A percentile compares a stretch with the other conserved stretches of the same genome.
Conservation (phyloP, 805 yeast species). For the Tetrapisispora fleetii region DNA sequence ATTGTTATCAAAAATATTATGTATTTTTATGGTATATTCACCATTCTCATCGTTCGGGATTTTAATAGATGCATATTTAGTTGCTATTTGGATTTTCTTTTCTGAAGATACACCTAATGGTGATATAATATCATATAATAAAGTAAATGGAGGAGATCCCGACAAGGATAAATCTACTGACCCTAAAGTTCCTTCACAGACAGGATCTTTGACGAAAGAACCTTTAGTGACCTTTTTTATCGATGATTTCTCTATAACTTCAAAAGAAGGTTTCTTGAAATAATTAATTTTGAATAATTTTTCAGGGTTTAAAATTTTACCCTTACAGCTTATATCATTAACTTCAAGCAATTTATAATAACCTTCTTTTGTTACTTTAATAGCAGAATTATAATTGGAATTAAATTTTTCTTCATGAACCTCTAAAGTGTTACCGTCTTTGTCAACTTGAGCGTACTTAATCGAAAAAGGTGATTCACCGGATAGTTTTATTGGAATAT, state of each 20-base stretch:
- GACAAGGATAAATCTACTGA: constrained; percentile 40
- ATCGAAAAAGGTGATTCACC: constrained; percentile 49
- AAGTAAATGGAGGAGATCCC: constrained; percentile 59
- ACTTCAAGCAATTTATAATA: constrained; percentile 36
- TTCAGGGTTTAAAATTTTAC: constrained; percentile 32
- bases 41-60: constrained; percentile 45
- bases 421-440: constrained; percentile 21
- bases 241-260: constrained; percentile 29
- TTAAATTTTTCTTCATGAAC: constrained; percentile 15
- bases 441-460: constrained; percentile 28
- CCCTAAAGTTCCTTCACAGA: constrained; percentile 42
- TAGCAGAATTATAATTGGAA: constrained; percentile 24
- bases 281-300: constrained; percentile 33
- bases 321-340: constrained; percentile 44
- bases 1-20: constrained; percentile 53
- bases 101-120: constrained; percentile 42
- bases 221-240: constrained; percentile 15
- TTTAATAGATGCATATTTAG: constrained; percentile 40
- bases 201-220: constrained; percentile 29
- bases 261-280: constrained; percentile 37
- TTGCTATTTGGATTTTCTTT: constrained; percentile 40
- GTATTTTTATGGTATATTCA: constrained; percentile 48
- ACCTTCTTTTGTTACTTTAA: constrained; percentile 39
- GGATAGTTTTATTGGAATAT: constrained; percentile 48
- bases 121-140: constrained; percentile 51